Percentiles rank a stretch among this genome's conserved stretches.
Evolutionary conservation across 1,284 basidiomycete genomes (phyloP).

Genomic region (Irpex sp.): DNA sequence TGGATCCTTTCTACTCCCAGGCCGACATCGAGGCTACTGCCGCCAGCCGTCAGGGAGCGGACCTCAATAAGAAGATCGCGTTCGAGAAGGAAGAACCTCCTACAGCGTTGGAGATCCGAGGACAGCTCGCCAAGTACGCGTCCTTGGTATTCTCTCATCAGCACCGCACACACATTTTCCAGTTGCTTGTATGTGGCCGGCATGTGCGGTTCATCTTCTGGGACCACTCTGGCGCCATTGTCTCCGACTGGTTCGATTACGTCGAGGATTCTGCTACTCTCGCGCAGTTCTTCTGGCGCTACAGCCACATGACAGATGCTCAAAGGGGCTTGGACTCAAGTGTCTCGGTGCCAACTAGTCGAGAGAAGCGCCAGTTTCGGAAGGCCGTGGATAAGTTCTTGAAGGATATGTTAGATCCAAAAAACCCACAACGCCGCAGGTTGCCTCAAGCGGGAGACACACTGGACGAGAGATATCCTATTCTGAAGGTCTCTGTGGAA

Average conservation of each 20-base stretch:
- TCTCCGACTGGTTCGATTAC: slow-evolving; percentile 1
- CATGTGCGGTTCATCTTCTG: slow-evolving; percentile 1
- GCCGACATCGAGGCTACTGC: not conserved
- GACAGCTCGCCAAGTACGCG: not conserved
- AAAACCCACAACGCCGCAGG: not conserved
- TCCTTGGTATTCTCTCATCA: not conserved
- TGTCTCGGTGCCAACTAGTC: not conserved
- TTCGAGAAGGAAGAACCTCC: not conserved
- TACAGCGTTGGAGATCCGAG: not conserved
- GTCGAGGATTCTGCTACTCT: not conserved
- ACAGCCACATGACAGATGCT: not conserved
- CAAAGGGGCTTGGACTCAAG: not conserved
- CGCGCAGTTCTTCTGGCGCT: not conserved
- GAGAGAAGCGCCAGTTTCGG: not conserved
- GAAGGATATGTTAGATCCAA: not conserved
- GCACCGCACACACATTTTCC: not conserved
- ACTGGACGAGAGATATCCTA: not conserved
- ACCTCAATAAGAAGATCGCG: not conserved
- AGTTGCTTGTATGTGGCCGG: not conserved
- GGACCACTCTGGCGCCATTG: slow-evolving; percentile 3
- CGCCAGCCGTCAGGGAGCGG: not conserved
- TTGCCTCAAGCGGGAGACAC: not conserved
- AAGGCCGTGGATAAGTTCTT: not conserved
- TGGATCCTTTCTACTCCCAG: not conserved
- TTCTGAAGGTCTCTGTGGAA: not conserved